Evolutionary conservation across 2,329 filamentous ascomycete species (phyloP).

Genomic region (Juglanconis juglandina): DNA sequence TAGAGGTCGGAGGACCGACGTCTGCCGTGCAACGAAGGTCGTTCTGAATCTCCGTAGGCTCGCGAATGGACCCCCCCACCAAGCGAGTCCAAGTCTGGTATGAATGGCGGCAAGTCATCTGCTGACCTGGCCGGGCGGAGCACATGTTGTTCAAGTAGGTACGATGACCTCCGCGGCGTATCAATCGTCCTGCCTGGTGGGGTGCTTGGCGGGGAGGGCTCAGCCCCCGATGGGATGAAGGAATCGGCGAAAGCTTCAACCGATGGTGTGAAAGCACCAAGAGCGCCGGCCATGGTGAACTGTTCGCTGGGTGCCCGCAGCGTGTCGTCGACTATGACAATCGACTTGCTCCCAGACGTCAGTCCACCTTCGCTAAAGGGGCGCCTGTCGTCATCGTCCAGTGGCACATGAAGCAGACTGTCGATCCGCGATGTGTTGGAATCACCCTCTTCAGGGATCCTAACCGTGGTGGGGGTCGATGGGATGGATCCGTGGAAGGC

Average conservation of each 20-base stretch:
- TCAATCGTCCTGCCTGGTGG: slow-evolving; percentile 46
- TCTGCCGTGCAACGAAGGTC: slow-evolving; percentile 30
- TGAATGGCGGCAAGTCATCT: slow-evolving; percentile 44
- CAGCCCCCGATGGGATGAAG: slow-evolving; percentile 45
- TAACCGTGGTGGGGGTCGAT: slow-evolving; percentile 22
- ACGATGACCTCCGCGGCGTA: slow-evolving; percentile 54
- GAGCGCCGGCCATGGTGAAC: slow-evolving; percentile 49
- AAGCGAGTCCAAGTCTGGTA: slow-evolving; percentile 44
- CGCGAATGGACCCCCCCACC: slow-evolving; percentile 20
- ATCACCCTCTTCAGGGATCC: slow-evolving; percentile 30
- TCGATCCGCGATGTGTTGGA: slow-evolving; percentile 44
- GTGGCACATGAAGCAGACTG: slow-evolving; percentile 36
- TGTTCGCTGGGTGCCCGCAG: slow-evolving; percentile 39
- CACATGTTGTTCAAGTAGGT: slow-evolving; percentile 48
- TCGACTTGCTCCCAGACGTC: slow-evolving; percentile 82
- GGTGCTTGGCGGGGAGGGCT: slow-evolving; percentile 60
- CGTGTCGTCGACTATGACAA: slow-evolving; percentile 78
- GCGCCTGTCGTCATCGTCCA: slow-evolving; percentile 30
- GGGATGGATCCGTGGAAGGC: slow-evolving; percentile 24
- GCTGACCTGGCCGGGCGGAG: slow-evolving; percentile 33
- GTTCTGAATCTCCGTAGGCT: slow-evolving; percentile 31
- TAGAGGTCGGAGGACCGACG: slow-evolving; percentile 26
- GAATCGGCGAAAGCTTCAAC: slow-evolving; percentile 52
- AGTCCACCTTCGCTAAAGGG: slow-evolving; percentile 56
- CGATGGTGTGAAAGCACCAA: slow-evolving; percentile 42